Evolutionary conservation across 2,329 filamentous ascomycete genomes (phyloP).

Genomic region (Colletotrichum tofieldiae): DNA sequence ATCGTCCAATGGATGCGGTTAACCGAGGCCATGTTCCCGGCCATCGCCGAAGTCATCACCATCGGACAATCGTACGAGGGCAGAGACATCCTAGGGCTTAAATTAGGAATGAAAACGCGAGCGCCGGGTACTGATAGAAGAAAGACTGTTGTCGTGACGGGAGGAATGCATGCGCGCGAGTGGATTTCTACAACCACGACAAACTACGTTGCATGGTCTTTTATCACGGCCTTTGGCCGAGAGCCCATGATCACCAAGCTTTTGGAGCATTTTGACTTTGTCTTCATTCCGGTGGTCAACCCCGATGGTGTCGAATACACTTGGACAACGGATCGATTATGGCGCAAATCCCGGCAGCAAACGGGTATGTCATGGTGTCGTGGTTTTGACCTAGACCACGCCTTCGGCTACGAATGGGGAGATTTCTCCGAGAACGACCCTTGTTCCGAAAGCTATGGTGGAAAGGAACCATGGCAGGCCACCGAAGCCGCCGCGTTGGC

Average conservation of each 20-base stretch:
- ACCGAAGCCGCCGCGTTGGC: conserved; percentile 83
- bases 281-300: conserved; percentile 91
- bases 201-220: conserved; percentile 89
- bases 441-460: conserved; percentile 92
- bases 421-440: conserved; percentile 76
- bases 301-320: conserved; percentile 96
- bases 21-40: conserved; percentile 90
- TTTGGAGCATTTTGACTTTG: conserved; percentile 86
- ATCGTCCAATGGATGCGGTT: conserved; percentile 94
- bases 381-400: conserved; percentile 90
- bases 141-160: conserved; percentile 86
- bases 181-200: conserved; percentile 97
- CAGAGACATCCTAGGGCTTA: conserved; percentile 86
- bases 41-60: conserved; percentile 79
- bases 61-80: conserved; percentile 93
- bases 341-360: conserved; percentile 93
- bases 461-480: conserved; percentile 86
- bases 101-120: conserved; percentile 73
- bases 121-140: conserved; percentile 58
- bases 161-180: conserved; percentile 93
- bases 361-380: conserved; percentile 87
- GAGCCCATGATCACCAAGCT: conserved; percentile 80
- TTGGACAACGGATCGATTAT: conserved; percentile 92
- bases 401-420: conserved; percentile 86
- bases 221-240: conserved; percentile 88